Evolutionary conservation across 371 early-diverging fungal genomes (phyloP).

Genomic region (Circinella minor): DNA sequence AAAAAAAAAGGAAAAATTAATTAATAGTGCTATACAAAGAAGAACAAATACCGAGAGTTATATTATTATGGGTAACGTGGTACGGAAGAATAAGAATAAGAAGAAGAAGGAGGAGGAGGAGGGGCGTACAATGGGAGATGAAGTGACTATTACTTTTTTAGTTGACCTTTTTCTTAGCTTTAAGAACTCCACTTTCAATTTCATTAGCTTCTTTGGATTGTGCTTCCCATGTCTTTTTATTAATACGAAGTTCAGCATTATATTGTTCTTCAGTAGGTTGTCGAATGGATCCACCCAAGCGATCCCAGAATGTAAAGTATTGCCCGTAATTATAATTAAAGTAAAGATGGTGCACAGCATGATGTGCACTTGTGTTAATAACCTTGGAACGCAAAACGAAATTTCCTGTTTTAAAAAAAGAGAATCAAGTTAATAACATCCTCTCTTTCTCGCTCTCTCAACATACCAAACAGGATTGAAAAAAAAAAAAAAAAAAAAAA

Average conservation of each 20-base stretch:
- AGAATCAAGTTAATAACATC: too few relatives aligned
- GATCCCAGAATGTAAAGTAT: slow-evolving; percentile 91
- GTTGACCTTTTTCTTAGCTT: slow-evolving; percentile 25
- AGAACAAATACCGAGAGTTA: too few relatives aligned
- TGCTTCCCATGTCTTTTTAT: slow-evolving; percentile 65
- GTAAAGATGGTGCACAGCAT: slow-evolving; percentile 95
- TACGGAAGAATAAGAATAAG: not conserved
- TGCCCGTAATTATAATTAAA: slow-evolving; percentile 99
- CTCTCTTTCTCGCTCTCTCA: too few relatives aligned
- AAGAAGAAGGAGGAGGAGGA: not conserved
- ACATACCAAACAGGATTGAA: too few relatives aligned
- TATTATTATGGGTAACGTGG: too few relatives aligned
- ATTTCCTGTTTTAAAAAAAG: slow-evolving; percentile 46
- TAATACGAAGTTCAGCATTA: slow-evolving; percentile 62
- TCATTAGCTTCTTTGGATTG: slow-evolving; percentile 71
- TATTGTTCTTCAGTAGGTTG: slow-evolving; percentile 74
- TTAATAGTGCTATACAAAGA: too few relatives aligned
- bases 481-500: too few relatives aligned
- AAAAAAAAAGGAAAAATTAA: too few relatives aligned
- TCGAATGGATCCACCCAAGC: slow-evolving; percentile 74
- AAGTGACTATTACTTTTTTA: slow-evolving; percentile 5
- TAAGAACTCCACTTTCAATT: slow-evolving; percentile 46
- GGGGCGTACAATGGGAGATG: not conserved
- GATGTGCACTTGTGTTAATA: slow-evolving; percentile 94
- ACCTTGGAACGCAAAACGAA: slow-evolving; percentile 60